Conservation (phyloP, 805 yeast genomes). For the Cyberlindnera suaveolens region DNA sequence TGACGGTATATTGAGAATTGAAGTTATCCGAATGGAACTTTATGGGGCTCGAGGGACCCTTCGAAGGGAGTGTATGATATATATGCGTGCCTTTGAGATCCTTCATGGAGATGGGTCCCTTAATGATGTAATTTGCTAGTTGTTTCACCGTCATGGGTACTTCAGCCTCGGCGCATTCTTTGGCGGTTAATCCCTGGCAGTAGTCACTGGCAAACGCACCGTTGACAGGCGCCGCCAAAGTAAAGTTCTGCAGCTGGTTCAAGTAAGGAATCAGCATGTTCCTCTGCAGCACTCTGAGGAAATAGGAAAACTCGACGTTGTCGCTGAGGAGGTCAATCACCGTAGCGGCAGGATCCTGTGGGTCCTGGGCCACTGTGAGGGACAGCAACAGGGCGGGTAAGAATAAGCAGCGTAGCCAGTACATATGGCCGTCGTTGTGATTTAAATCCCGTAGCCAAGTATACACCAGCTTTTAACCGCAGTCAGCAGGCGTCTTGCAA, state of each 20-base stretch:
- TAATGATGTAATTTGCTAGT: constrained; percentile 30
- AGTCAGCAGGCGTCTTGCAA: too few species aligned
- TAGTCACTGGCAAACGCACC: constrained; percentile 50
- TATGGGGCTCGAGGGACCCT: constrained; percentile 24
- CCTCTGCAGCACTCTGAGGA: constrained; percentile 54
- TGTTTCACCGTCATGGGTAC: constrained; percentile 1
- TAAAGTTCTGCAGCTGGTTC: constrained; percentile 54
- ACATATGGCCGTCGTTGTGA: too few species aligned
- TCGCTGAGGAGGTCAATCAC: constrained; percentile 66
- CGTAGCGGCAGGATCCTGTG: constrained; percentile 25
- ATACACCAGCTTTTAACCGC: too few species aligned
- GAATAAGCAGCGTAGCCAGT: too few species aligned
- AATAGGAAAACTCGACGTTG: constrained; percentile 60
- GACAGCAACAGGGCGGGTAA: too few species aligned
- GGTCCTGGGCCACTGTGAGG: too few species aligned
- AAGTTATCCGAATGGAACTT: constrained; percentile 10
- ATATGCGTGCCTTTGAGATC: constrained; percentile 24
- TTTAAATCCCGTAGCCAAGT: too few species aligned
- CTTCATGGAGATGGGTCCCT: constrained; percentile 24
- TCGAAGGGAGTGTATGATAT: background rate
- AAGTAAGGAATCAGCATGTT: constrained; percentile 56
- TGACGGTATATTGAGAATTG: constrained; percentile 28
- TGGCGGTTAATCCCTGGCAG: background rate
- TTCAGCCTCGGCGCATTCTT: background rate
- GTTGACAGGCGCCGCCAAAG: constrained; percentile 77